phyloP scores from a whole-genome alignment of 345 rosid species.

The Angophora floribunda region DNA sequence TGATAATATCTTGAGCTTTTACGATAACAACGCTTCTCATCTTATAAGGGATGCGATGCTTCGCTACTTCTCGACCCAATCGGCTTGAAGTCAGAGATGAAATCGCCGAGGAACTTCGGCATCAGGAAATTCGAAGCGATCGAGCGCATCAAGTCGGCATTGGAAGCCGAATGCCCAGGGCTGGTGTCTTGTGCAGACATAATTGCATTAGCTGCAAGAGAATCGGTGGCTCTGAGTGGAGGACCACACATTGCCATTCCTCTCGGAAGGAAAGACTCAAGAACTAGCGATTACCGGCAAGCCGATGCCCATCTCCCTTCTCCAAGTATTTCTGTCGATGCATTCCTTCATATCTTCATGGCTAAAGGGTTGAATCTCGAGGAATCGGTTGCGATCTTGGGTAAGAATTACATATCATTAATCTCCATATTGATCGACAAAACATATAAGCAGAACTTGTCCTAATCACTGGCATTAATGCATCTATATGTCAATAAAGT shows the following conservation, averaged over 20 bases:
- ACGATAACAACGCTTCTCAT: not conserved
- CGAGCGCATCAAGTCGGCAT: not conserved
- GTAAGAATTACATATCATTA: not conserved
- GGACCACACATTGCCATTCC: conserved; percentile 24
- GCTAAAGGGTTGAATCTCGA: conserved; percentile 14
- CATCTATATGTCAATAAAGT: not conserved
- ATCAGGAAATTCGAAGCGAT: conserved; percentile 17
- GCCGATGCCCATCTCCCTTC: conserved; percentile 13
- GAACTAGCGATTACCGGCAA: conserved; percentile 1
- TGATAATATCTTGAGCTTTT: not conserved
- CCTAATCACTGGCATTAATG: not conserved
- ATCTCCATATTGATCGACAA: not conserved
- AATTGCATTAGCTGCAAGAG: conserved; percentile 25
- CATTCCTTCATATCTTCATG: conserved; percentile 9
- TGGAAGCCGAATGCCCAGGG: conserved; percentile 12
- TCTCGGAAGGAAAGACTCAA: conserved; percentile 26
- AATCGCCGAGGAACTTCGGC: conserved; percentile 11
- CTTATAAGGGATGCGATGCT: conserved; percentile 22
- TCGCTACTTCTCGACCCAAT: conserved; percentile 12
- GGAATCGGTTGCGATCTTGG: conserved; percentile 23
- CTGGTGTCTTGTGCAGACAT: conserved; percentile 28
- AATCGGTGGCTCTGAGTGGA: conserved; percentile 18
- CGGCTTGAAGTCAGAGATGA: conserved; percentile 5
- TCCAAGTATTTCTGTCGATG: conserved; percentile 9
- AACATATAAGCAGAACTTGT: not conserved